Percentiles rank a stretch among this genome's conserved stretches.
Conservation (phyloP, 805 yeast species). For the Ogataea dorogensis region DNA sequence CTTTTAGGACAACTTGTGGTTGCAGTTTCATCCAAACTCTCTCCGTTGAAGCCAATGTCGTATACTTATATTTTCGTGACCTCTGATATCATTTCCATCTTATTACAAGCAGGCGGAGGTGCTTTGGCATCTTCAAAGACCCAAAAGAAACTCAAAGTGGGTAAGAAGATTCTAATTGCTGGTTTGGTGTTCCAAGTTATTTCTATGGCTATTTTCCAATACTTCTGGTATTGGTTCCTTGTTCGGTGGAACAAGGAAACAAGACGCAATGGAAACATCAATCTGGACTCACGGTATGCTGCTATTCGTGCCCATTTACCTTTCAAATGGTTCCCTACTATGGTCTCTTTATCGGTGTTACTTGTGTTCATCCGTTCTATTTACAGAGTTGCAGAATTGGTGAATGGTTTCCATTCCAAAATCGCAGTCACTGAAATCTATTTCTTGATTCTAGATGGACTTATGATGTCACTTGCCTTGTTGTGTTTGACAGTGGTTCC, state of each 20-base stretch:
- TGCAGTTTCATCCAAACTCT: slow-evolving; percentile 54
- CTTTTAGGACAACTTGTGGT: slow-evolving; percentile 65
- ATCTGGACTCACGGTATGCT: slow-evolving; percentile 38
- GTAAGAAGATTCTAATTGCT: slow-evolving; percentile 71
- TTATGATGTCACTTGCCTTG: slow-evolving; percentile 55
- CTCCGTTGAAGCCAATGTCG: slow-evolving; percentile 53
- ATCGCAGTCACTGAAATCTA: slow-evolving; percentile 60
- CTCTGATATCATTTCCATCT: slow-evolving; percentile 63
- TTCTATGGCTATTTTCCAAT: slow-evolving; percentile 60
- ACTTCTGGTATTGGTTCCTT: slow-evolving; percentile 48
- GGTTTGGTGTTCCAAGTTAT: slow-evolving; percentile 78
- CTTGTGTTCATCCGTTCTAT: slow-evolving; percentile 65
- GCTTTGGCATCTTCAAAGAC: slow-evolving; percentile 55
- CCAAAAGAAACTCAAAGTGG: slow-evolving; percentile 36
- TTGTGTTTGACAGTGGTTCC: slow-evolving; percentile 51
- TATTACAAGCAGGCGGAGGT: slow-evolving; percentile 76
- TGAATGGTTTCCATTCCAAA: slow-evolving; percentile 69
- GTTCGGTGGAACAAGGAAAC: slow-evolving; percentile 35
- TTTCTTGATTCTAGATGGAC: slow-evolving; percentile 58
- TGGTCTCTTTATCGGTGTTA: slow-evolving; percentile 46
- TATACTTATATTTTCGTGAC: slow-evolving; percentile 64
- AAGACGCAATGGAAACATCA: slow-evolving; percentile 28
- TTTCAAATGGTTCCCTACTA: slow-evolving; percentile 45
- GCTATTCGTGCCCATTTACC: slow-evolving; percentile 35
- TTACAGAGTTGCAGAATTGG: slow-evolving; percentile 70